These are phyloP conservation scores for Osmanthus fragrans DNA, from an alignment of 257 asterid genomes.

Conservation along the genomic window DNA sequence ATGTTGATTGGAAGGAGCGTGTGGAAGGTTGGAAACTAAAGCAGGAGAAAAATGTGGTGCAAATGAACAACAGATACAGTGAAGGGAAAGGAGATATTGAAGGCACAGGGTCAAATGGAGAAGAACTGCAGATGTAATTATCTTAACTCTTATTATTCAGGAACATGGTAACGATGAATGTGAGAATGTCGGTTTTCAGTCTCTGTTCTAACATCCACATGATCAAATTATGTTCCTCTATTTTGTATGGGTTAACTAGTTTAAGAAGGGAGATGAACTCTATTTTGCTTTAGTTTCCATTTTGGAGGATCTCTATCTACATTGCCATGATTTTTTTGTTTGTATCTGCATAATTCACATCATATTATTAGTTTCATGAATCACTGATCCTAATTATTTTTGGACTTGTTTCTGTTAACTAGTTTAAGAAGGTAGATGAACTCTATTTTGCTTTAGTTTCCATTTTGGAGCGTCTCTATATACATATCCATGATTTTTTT, in stretches of 20 bases:
- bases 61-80: conserved; percentile 51
- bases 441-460: background rate
- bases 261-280: background rate
- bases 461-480: background rate
- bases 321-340: background rate
- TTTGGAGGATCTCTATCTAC: background rate
- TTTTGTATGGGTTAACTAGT: background rate
- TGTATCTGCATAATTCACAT: background rate
- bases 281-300: background rate
- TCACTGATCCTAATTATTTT: background rate
- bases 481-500: background rate
- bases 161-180: background rate
- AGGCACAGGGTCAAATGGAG: conserved; percentile 78
- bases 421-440: background rate
- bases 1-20: conserved; percentile 94
- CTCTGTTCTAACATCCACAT: background rate
- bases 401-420: background rate
- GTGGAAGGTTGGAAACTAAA: conserved; percentile 86
- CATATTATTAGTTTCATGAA: conserved; percentile 6
- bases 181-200: background rate
- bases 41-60: conserved; percentile 64
- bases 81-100: conserved; percentile 76
- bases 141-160: background rate
- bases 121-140: conserved; percentile 53
- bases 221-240: background rate